Evolutionary conservation across 129 eudicot species (phyloP).

Genomic region (Helianthus annuus): HanXRQr2.0-SUNRISE NC_035447.2:174316993-174317492

Average conservation of each 20-base stretch:
- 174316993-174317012: too few species aligned
- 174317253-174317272: neutral
- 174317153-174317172: neutral
- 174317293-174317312: neutral
- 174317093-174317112: too few species aligned
- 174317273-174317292: neutral
- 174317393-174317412: constrained; percentile 43
- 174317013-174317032: too few species aligned
- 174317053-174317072: too few species aligned
- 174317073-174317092: too few species aligned
- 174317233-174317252: too few species aligned
- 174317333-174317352: constrained; percentile 45
- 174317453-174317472: neutral
- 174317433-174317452: neutral
- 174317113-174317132: too few species aligned
- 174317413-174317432: constrained; percentile 32
- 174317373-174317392: constrained; percentile 47
- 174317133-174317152: too few species aligned
- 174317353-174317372: constrained; percentile 42
- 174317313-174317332: constrained; percentile 61
- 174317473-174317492: neutral
- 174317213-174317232: too few species aligned
- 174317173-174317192: neutral
- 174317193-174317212: neutral
- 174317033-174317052: too few species aligned